phyloP scores from a whole-genome alignment of 805 yeast species.

The Nakazawaea populi region DNA sequence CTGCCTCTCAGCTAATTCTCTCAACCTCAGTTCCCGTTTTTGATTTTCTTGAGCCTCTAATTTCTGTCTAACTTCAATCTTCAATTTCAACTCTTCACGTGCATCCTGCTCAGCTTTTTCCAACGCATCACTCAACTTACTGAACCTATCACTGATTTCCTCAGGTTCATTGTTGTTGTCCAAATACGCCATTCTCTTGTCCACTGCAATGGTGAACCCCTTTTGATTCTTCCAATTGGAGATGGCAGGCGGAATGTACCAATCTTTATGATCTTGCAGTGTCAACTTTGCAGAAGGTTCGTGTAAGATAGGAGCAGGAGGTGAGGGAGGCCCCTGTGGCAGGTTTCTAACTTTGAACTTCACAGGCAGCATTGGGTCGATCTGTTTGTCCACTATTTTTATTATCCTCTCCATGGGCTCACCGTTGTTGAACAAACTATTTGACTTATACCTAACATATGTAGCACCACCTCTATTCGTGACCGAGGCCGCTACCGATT shows the following conservation, averaged over 20 bases:
- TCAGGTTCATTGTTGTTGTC: slow-evolving; percentile 28
- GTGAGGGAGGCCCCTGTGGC: slow-evolving; percentile 61
- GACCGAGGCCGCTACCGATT: slow-evolving; percentile 12
- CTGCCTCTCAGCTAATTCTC: slow-evolving; percentile 43
- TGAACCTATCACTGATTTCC: slow-evolving; percentile 51
- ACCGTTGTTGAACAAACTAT: slow-evolving; percentile 24
- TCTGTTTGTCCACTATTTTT: slow-evolving; percentile 58
- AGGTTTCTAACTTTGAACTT: slow-evolving; percentile 67
- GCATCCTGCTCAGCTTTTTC: slow-evolving; percentile 61
- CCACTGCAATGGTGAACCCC: slow-evolving; percentile 79
- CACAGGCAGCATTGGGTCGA: slow-evolving; percentile 86
- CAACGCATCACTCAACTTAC: slow-evolving; percentile 64
- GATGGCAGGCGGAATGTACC: slow-evolving; percentile 88
- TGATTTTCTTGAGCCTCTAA: slow-evolving; percentile 43
- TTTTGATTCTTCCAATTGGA: slow-evolving; percentile 95
- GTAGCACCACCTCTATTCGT: slow-evolving; percentile 29
- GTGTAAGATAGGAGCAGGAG: slow-evolving; percentile 60
- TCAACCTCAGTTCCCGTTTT: slow-evolving; percentile 45
- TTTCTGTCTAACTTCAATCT: slow-evolving; percentile 43
- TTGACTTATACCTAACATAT: slow-evolving; percentile 39
- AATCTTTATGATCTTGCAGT: slow-evolving; percentile 66
- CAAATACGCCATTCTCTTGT: slow-evolving; percentile 63
- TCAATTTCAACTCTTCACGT: slow-evolving; percentile 45
- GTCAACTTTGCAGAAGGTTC: slow-evolving; percentile 48
- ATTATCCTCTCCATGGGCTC: slow-evolving; percentile 39